Evolutionary conservation across 2,329 filamentous ascomycete species (phyloP).

Genomic region (Orbilia javanica): DNA sequence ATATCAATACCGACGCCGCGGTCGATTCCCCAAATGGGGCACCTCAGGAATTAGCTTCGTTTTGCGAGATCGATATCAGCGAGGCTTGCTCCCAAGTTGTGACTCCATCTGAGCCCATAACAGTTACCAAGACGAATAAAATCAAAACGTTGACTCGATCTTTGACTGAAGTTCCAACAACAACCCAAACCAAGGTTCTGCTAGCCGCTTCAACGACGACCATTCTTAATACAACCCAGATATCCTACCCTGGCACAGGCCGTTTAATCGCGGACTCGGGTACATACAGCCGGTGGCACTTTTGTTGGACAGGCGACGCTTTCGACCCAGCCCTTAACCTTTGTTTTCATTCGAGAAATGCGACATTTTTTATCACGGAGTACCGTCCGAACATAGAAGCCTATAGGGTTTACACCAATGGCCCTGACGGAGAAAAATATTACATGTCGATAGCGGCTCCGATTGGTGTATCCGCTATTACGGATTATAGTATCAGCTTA

Average conservation of each 20-base stretch:
- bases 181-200: conserved; percentile 20
- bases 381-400: conserved; percentile 30
- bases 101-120: background rate
- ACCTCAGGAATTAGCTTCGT: background rate
- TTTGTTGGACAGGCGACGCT: conserved; percentile 28
- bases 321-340: conserved; percentile 32
- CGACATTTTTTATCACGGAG: conserved; percentile 21
- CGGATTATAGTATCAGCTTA: conserved; percentile 33
- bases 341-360: background rate
- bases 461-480: conserved; percentile 2
- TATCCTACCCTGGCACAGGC: conserved; percentile 39
- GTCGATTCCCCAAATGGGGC: background rate
- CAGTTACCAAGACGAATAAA: background rate
- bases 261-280: conserved; percentile 16
- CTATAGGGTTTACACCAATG: conserved; percentile 24
- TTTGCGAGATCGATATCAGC: conserved; percentile 31
- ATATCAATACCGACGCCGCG: background rate
- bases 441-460: conserved; percentile 43
- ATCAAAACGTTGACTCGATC: background rate
- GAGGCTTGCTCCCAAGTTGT: conserved; percentile 36
- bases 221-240: conserved; percentile 25
- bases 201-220: conserved; percentile 22
- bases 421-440: conserved; percentile 21
- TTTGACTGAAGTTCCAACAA: background rate
- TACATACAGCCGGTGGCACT: conserved; percentile 34